Base-by-base conservation (phyloP, 1,284 basidiomycete species). In the Athelia psychrophila region DNA sequence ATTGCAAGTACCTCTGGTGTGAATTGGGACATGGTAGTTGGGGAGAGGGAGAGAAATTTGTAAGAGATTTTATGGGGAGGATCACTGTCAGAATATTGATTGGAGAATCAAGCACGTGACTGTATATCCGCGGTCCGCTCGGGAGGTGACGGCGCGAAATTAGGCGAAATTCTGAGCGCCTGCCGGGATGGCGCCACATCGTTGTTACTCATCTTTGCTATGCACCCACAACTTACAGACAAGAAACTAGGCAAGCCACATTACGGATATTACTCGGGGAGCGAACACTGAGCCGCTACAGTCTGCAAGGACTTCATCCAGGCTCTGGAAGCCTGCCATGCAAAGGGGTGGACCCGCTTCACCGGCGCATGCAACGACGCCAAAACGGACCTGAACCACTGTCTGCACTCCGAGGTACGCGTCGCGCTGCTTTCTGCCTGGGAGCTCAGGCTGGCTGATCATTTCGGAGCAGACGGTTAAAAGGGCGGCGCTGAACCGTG, bases 141-240 rank as follows among this genome's bases (percentile, higher is more conserved):
- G 20, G 16, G n/a, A 9, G 20, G 38, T n/a, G 38, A 6, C 38
- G 20, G 38, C 38, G 25, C 44, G 16, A 19, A 5, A n/a, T 20
- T 27, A 8, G n/a, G n/a, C 19, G 44, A 42, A 18, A 42, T n/a
- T 42, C 16, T n/a, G n/a, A n/a, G n/a, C n/a, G n/a, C n/a, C 22
- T 35, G 12, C 33, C n/a, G 12, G 33, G 10, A 10, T 44, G 20
- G 10, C 10, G 12, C 15, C 42, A 15, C 42, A 12, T 44, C 10
- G 13, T 22, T 44, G 12, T 44, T 44, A 12, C 42, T 10, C 20
- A 44, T 20, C n/a, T n/a, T n/a, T n/a, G n/a, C n/a, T n/a, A n/a
- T 90, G 88, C 87, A 90, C 64, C 79, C 84, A 51, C 86, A 88
- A 62, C 65, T 87, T 30, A 85, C 86, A 45, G 87, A 87, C 67